Base-by-base conservation (phyloP, 1,139 yeast species). In the Pichia sp. region DNA sequence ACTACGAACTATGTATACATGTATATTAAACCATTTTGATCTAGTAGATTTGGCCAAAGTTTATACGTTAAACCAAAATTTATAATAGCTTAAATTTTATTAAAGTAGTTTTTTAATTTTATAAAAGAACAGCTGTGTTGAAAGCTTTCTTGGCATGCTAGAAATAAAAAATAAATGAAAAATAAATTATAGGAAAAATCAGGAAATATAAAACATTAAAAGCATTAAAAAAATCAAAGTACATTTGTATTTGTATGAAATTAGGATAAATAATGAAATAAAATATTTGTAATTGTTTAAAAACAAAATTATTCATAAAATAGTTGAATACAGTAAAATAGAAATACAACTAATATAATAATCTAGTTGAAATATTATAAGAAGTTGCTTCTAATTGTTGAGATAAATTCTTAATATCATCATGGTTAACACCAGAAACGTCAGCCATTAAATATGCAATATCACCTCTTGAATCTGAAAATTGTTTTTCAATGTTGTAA, bases 391-490 rank as follows among this genome's bases (percentile, higher is more conserved):
- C 95, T 64, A 92, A 79, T 69, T 86, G 86, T 64, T 86, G 87
- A 68, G 90, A 84, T 58, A 92, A 77, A 31, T 80, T 74, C 70
- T 87, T 88, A 71, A 94, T 88, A 64, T 88, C 96, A 56, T 81
- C 78, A 56, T 76, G 73, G 61, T 83, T 79, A 50, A 92, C 97
- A 59, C 87, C 88, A 40, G 95, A 81, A 62, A 92, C 88, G 71
- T 92, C 99, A 34, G 98, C 97, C 95, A 92, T 90, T 68, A 92
- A 79, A 72, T 94, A 92, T 48, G 99, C 99, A 64, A 92, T 84
- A 52, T 88, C 95, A 57, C 97, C 97, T 64, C 86, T 81, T 29
- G 97, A 89, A 68, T 94, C 98, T 29, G 97, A 84, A 71, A 83
- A 92, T 74, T 92, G 99, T 72, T 92, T 92, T 72, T 90, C 97